Evolutionary conservation across 2,329 filamentous ascomycete genomes (phyloP).

Genomic region (Lojkania enalia): DNA sequence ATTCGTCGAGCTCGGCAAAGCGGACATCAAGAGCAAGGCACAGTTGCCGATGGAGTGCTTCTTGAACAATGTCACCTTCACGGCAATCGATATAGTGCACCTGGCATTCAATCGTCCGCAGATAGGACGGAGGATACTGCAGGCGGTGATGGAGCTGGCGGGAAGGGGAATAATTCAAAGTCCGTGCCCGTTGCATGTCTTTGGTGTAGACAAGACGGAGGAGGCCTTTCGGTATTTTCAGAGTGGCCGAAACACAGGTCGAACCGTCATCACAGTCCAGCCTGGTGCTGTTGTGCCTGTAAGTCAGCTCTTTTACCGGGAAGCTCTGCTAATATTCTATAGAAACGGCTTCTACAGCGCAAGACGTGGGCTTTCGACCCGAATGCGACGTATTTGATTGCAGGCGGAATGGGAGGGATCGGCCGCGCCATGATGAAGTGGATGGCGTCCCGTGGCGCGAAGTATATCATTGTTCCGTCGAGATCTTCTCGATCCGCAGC

Average conservation of each 20-base stretch:
- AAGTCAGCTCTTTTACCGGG: too few species aligned
- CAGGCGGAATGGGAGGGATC: slow-evolving; percentile 20
- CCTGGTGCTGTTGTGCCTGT: slow-evolving; percentile 7
- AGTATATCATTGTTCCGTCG: slow-evolving; percentile 15
- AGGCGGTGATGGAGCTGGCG: slow-evolving; percentile 22
- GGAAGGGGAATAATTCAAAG: slow-evolving; percentile 24
- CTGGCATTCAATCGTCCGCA: too few species aligned
- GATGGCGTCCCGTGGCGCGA: slow-evolving; percentile 19
- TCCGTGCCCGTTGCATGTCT: slow-evolving; percentile 25
- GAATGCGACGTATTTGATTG: slow-evolving; percentile 16
- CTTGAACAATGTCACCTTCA: slow-evolving; percentile 23
- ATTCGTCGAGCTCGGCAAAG: slow-evolving; percentile 19
- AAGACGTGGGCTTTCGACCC: background rate
- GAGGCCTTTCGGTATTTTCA: slow-evolving; percentile 14
- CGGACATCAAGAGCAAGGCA: slow-evolving; percentile 12
- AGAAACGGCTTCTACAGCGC: too few species aligned
- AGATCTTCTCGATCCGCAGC: background rate
- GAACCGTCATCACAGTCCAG: slow-evolving; percentile 1
- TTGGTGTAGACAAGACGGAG: slow-evolving; percentile 2
- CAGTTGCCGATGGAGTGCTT: slow-evolving; percentile 14
- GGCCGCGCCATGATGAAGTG: slow-evolving; percentile 17
- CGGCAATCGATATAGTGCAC: slow-evolving; percentile 23
- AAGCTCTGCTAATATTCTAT: too few species aligned
- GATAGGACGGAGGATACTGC: slow-evolving; percentile 26
- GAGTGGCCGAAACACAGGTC: slow-evolving; percentile 8